These are phyloP conservation scores for Trametes sp. DNA, from an alignment of 1,284 basidiomycete species.

Conservation along the genomic window DNA sequence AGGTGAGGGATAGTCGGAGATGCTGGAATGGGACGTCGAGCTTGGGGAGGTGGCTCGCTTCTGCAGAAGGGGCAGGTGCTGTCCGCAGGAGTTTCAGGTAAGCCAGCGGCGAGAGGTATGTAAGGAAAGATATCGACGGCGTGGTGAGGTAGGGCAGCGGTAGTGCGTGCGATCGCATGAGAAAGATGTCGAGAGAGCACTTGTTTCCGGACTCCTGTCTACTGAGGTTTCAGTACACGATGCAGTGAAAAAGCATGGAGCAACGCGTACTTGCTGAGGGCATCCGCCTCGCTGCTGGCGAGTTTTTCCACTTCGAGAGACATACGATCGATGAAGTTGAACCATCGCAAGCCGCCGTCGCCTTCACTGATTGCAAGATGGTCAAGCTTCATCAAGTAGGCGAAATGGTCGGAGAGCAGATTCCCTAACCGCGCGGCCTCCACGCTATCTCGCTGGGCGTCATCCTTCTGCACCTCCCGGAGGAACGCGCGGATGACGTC, in stretches of 20 bases:
- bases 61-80: slow-evolving; percentile 34
- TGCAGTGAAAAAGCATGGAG: neutral
- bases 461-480: slow-evolving; percentile 64
- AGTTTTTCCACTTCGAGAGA: slow-evolving; percentile 57
- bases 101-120: slow-evolving; percentile 68
- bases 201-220: slow-evolving; percentile 41
- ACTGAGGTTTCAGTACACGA: slow-evolving; percentile 37
- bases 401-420: slow-evolving; percentile 61
- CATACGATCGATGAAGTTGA: slow-evolving; percentile 66
- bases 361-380: slow-evolving; percentile 64
- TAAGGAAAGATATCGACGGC: slow-evolving; percentile 75
- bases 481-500: slow-evolving; percentile 63
- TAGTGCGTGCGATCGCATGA: slow-evolving; percentile 67
- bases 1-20: slow-evolving; percentile 55
- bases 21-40: slow-evolving; percentile 61
- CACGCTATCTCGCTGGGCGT: slow-evolving; percentile 56
- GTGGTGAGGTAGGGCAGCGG: slow-evolving; percentile 72
- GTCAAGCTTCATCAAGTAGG: slow-evolving; percentile 76
- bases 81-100: slow-evolving; percentile 68
- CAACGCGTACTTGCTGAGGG: slow-evolving; percentile 57
- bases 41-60: slow-evolving; percentile 41
- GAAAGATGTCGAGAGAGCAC: slow-evolving; percentile 71
- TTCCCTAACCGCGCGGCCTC: slow-evolving; percentile 57
- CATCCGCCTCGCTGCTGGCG: slow-evolving; percentile 60
- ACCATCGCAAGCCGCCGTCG: slow-evolving; percentile 76